A percentile compares a stretch with the other conserved stretches of the same genome.
phyloP scores from a whole-genome alignment of 2,329 filamentous ascomycete genomes.

The Paramyrothecium roridum region DNA sequence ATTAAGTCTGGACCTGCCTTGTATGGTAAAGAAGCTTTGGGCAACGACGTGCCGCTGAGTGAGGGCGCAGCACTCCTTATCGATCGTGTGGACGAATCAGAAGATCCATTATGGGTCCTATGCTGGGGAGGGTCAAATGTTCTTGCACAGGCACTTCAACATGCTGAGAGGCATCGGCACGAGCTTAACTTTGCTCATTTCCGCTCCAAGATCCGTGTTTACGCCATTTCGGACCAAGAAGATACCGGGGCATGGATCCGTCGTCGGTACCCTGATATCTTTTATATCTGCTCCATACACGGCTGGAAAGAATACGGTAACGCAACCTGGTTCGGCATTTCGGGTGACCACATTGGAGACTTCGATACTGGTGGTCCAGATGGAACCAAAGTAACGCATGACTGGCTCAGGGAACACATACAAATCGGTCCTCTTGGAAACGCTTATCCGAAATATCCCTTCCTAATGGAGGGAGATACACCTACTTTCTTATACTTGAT shows the following conservation, averaged over 20 bases:
- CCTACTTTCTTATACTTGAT: constrained; percentile 44
- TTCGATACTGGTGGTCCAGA: constrained; percentile 33
- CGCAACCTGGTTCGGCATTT: constrained; percentile 56
- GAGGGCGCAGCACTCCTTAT: constrained; percentile 22
- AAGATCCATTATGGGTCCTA: constrained; percentile 47
- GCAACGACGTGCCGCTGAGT: neutral
- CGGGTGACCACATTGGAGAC: constrained; percentile 28
- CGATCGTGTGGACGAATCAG: constrained; percentile 15
- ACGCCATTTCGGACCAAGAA: constrained; percentile 58
- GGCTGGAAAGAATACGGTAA: constrained; percentile 52
- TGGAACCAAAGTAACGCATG: constrained; percentile 39
- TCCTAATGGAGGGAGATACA: constrained; percentile 50
- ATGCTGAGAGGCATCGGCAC: constrained; percentile 22
- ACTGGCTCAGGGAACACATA: constrained; percentile 51
- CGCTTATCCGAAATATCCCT: constrained; percentile 43
- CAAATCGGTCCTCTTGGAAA: constrained; percentile 43
- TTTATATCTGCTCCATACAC: constrained; percentile 54
- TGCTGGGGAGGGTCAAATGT: constrained; percentile 52
- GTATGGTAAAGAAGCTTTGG: constrained; percentile 11
- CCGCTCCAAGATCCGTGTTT: constrained; percentile 42
- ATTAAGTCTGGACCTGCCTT: constrained; percentile 31
- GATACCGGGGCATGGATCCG: constrained; percentile 56
- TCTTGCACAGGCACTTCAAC: constrained; percentile 44
- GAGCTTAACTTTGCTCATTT: constrained; percentile 30
- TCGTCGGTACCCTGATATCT: constrained; percentile 48